Base-by-base conservation (phyloP, 371 early-diverging fungal genomes). In the Mucor saturninus region DNA sequence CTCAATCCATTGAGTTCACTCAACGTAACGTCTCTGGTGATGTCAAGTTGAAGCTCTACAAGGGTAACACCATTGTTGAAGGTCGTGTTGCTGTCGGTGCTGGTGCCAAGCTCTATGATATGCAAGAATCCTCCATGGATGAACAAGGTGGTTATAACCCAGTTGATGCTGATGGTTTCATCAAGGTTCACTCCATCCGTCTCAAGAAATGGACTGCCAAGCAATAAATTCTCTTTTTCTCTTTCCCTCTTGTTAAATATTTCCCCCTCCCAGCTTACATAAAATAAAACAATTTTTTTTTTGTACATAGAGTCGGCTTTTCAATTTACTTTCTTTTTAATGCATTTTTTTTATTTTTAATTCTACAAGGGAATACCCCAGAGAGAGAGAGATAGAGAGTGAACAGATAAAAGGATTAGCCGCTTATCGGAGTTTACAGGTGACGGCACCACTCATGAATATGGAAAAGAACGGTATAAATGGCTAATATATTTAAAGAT, bases 141-240 rank as follows among this genome's bases (percentile, higher is more conserved):
- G 92, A 92, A 55, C 94, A 95, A 68, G 97, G 97, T 71, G 95
- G 93, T 42, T 95, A 96, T 78, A 89, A 93, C 68, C 98, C 97
- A 32, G 67, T 79, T 49, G 97, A 95, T 75, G 92, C 96, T 50
- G 92, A 94, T 56, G 98, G 98, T 48, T 98, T 98, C 79, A 98
- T 98, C 88, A 94, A 91, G 85, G 94, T 93, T 73, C 94, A 95
- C 74, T 88, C 92, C 61, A 98, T 98, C 76, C 90, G 98, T 54
- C 86, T 98, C 64, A 96, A 94, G 88, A 96, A 95, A 74, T 94
- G 92, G 90, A 91, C 81, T 31, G 72, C 78, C 39, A 37, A 61
- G 30, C 48, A 67, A 51, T 68, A 61, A 56, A 39, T 54, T 39
- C 21, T 21, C 21, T 21, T 38, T 43, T 32, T 48, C 38, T 35